Base-by-base conservation (phyloP, 495 filamentous ascomycete genomes). In the Trichoderma reesei region DNA sequence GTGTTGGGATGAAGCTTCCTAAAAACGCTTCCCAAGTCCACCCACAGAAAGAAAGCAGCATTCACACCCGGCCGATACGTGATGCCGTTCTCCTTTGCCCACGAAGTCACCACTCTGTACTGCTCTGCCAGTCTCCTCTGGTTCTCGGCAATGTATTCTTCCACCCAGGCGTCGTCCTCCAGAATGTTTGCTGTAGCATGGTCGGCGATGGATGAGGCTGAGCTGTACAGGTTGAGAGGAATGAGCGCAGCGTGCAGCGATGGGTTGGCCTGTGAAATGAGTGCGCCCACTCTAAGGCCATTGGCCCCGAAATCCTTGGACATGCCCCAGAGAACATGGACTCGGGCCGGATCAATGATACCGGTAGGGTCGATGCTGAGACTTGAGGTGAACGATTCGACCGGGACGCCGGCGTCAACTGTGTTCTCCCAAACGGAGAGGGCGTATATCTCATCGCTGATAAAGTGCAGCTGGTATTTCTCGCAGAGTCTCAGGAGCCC, bases 41-140 rank as follows among this genome's bases (percentile, higher is more conserved):
- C 71, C 82, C 82, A 84, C 3, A 85, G 65, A 65, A 84, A 85
- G 65, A 85, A 80, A 0, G 72, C 82, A n/a, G 82, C 82, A 68
- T 82, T 77, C 65, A 44, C 72, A 59, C 60, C 79, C 31, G 46
- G 63, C 18, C 42, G 20, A 68, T 80, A 78, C 37, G 72, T 66
- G 59, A 82, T 77, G 0, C 66, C 68, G 7, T 72, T 62, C 3
- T 69, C 62, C 36, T 71, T 68, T 9, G 80, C 61, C 26, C 71
- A 68, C 7, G 61, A 33, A 8, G 64, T 66, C 0, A 72, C 71
- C 26, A 71, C 67, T 26, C 60, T 66, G 65, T 80, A 75, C 1
- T 67, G 59, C 5, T 69, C 62, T 0, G 72, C 66, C 9, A 83
- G 67, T 18, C 68, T 69, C 65, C 72, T 66, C 20, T 67, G 69